phyloP scores from a whole-genome alignment of 495 filamentous ascomycete species.

The Pyronema domesticum region DNA sequence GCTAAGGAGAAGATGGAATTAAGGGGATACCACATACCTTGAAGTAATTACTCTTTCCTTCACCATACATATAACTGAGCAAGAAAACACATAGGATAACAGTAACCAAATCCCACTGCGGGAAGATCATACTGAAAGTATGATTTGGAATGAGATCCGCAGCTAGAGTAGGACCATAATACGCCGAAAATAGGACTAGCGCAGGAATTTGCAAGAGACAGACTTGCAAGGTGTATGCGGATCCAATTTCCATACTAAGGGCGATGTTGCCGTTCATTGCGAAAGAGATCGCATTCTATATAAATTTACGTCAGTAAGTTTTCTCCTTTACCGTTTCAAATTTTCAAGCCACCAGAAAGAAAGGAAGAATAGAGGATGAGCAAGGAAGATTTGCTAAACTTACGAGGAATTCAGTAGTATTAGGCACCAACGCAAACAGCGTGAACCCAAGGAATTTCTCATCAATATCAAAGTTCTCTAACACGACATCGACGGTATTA shows the following conservation, averaged over 20 bases:
- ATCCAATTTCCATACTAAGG: slow-evolving; percentile 96
- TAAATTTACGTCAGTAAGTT: neutral
- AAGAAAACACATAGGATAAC: slow-evolving; percentile 96
- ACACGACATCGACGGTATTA: slow-evolving; percentile 84
- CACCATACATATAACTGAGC: slow-evolving; percentile 91
- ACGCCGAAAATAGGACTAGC: slow-evolving; percentile 75
- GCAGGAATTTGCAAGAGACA: slow-evolving; percentile 93
- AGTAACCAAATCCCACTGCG: slow-evolving; percentile 97
- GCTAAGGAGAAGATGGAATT: neutral
- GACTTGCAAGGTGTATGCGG: slow-evolving; percentile 91
- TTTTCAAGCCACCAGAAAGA: no score
- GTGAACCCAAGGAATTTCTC: slow-evolving; percentile 98
- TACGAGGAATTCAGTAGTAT: slow-evolving; percentile 95
- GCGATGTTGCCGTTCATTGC: slow-evolving; percentile 99
- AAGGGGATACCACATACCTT: slow-evolving; percentile 27
- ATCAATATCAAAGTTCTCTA: slow-evolving; percentile 76
- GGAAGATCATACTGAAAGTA: slow-evolving; percentile 90
- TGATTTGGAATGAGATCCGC: slow-evolving; percentile 46
- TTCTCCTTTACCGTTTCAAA: neutral
- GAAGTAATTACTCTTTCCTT: slow-evolving; percentile 92
- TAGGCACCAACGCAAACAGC: slow-evolving; percentile 89
- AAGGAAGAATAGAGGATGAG: neutral
- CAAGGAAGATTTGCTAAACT: slow-evolving; percentile 23
- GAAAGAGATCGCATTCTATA: slow-evolving; percentile 92
- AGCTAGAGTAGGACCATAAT: slow-evolving; percentile 35